Percentiles rank a stretch among this genome's conserved stretches.
phyloP scores from a whole-genome alignment of 257 asterid genomes.

The Paulownia fortunei region DNA sequence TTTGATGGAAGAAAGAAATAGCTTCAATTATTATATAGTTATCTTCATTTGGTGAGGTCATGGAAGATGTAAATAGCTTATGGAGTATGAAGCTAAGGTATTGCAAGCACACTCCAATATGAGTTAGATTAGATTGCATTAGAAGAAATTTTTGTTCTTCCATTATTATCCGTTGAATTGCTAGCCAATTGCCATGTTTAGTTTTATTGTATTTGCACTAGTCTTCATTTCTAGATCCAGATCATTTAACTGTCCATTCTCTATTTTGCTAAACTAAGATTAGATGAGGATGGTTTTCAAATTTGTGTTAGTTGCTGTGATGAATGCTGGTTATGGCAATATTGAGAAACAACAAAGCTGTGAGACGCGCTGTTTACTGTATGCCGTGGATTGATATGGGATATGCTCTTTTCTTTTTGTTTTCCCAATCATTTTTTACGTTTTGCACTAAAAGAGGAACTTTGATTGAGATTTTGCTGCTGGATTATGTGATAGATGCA shows the following conservation, averaged over 20 bases:
- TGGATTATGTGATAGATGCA: not conserved
- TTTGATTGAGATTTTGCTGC: not conserved
- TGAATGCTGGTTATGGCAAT: not conserved
- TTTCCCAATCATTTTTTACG: not conserved
- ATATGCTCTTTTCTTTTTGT: not conserved
- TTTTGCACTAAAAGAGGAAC: not conserved
- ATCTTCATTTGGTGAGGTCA: not conserved
- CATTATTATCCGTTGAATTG: not conserved
- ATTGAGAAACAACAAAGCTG: not conserved
- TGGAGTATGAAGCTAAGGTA: slow-evolving; percentile 17
- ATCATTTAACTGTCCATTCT: not conserved
- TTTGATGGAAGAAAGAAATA: not conserved
- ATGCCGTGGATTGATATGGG: no score
- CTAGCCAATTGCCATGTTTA: not conserved
- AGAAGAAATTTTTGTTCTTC: not conserved
- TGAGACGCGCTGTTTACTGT: no score
- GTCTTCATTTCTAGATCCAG: not conserved
- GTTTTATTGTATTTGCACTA: not conserved
- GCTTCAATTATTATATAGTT: not conserved
- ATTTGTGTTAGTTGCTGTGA: not conserved
- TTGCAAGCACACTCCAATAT: not conserved
- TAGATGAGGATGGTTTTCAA: no score
- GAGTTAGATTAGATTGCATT: not conserved
- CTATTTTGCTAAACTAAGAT: not conserved
- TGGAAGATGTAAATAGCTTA: slow-evolving; percentile 33